Base-by-base conservation (phyloP, 2,329 filamentous ascomycete genomes). In the Aspergillus spinulosporus region DNA sequence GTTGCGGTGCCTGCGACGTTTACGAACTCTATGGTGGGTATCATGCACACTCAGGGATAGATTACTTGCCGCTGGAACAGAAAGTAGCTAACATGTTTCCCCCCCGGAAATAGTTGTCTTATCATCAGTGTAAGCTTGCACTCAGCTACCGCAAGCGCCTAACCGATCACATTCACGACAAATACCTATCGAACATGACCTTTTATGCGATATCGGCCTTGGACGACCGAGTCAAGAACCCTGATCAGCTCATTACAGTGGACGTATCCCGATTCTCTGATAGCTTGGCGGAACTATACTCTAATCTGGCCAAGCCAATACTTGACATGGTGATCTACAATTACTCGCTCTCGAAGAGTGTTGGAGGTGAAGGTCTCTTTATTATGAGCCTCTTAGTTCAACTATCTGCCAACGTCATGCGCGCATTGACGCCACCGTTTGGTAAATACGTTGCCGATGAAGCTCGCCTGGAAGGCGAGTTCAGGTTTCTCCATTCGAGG, bases 371-470 rank as follows among this genome's bases (percentile, higher is more conserved):
- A 75, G 93, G 92, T 0, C 84, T 99, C 15, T 90, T 99, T 69
- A 90, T 95, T 72, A 97, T 97, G 93, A 89, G 89, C 45, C 77
- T 97, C 37, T 82, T 99, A 4, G 93, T 99, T 2, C 94, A 99
- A 74, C 77, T 97, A 47, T 97, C 92, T 1, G 92, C 94, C 11
- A 89, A 88, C 66, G 84, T 96, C 21, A 97, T 99, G 93, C 87
- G 94, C 59, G 90, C 91, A 4, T 80, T 99, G 31, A 97, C 94
- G 0, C 94, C 94, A 3, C 94, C 94, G 0, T 99, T 99, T 67
- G 94, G 94, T 57, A 96, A 92, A 82, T 99, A 95, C 68, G 94
- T 99, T 14, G 94, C 94, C 32, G 94, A 99, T 67, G 94, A 99
- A 75, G 93, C 94, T 34, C 84, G 91, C 40, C 75, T 99, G 15